A percentile compares a stretch with the other conserved stretches of the same genome.
Evolutionary conservation across 2,329 filamentous ascomycete species (phyloP).

Genomic region (Colletotrichum coccodes): DNA sequence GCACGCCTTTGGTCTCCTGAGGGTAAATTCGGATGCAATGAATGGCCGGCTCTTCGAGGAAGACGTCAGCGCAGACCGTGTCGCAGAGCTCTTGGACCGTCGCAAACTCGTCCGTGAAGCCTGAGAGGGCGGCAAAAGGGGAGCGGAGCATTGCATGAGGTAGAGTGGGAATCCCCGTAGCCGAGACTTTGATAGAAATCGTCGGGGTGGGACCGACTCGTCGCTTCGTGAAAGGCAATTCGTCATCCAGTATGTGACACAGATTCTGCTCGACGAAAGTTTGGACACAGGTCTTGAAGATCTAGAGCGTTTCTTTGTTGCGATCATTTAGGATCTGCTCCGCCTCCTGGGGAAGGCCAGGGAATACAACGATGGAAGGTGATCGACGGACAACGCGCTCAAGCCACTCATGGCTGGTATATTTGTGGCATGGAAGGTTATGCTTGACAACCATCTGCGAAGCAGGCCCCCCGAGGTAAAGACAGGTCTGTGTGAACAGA

Average conservation of each 20-base stretch:
- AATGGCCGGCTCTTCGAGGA: conserved; percentile 79
- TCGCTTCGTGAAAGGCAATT: conserved; percentile 66
- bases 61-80: conserved; percentile 73
- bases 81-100: conserved; percentile 75
- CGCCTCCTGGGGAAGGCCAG: neutral
- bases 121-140: conserved; percentile 77
- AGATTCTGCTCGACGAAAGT: conserved; percentile 76
- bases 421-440: conserved; percentile 67
- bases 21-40: conserved; percentile 73
- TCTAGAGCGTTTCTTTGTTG: conserved; percentile 72
- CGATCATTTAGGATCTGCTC: conserved; percentile 70
- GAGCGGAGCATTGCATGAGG: conserved; percentile 66
- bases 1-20: conserved; percentile 57
- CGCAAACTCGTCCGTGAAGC: conserved; percentile 70
- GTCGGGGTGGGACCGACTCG: neutral
- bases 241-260: conserved; percentile 56
- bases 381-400: conserved; percentile 63
- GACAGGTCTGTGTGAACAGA: conserved; percentile 73
- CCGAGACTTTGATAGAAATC: neutral
- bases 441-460: conserved; percentile 77
- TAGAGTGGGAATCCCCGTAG: conserved; percentile 34
- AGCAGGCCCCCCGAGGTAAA: conserved; percentile 77
- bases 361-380: conserved; percentile 57
- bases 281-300: conserved; percentile 75
- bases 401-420: conserved; percentile 52